These are phyloP conservation scores for Primulina tabacum DNA, from an alignment of 257 asterid species.

Conservation along the genomic window DNA sequence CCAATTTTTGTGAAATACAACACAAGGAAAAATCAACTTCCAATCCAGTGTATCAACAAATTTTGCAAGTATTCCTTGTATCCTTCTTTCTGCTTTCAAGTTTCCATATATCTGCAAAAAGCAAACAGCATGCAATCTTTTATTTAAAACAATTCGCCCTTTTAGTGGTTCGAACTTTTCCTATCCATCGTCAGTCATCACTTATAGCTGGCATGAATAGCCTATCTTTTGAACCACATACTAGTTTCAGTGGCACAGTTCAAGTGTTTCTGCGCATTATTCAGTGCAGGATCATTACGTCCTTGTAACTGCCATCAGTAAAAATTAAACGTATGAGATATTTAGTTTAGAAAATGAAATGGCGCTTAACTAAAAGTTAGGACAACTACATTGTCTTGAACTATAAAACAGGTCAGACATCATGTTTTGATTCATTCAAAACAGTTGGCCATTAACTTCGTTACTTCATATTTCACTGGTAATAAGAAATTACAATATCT, in stretches of 20 bases:
- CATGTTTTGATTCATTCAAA: background rate
- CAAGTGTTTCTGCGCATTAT: no score
- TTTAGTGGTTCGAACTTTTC: background rate
- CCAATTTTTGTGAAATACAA: conserved; percentile 31
- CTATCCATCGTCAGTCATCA: background rate
- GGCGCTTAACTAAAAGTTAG: background rate
- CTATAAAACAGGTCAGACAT: background rate
- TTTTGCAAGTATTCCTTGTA: background rate
- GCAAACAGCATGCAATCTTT: no score
- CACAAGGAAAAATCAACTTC: background rate
- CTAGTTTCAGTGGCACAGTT: no score
- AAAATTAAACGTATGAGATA: no score
- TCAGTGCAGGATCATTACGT: no score
- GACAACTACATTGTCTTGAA: background rate
- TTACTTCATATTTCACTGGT: background rate
- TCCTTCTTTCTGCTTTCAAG: background rate
- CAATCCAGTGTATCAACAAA: background rate
- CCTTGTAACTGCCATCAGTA: no score
- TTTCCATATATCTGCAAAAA: no score
- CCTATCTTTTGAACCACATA: no score
- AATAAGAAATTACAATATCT: background rate
- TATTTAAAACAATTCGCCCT: background rate
- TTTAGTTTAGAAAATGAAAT: background rate
- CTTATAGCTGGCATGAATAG: no score
- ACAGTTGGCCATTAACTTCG: background rate